Evolutionary conservation across 441 rosid genomes (phyloP).

Genomic region (Kokia cookei): DNA sequence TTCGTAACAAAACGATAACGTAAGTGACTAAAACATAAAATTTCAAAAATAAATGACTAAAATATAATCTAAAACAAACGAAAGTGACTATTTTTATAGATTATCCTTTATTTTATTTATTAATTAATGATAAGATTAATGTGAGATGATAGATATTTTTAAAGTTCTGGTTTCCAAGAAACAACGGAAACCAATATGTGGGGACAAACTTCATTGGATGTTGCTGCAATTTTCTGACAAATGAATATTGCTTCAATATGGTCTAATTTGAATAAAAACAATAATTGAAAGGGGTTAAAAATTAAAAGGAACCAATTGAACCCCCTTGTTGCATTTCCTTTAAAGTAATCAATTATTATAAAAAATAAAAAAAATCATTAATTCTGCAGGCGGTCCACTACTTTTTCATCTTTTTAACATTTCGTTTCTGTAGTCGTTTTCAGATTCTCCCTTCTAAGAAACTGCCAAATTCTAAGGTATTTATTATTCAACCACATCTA

Average conservation of each 20-base stretch:
- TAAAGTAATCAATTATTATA: neutral
- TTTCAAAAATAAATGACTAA: no score
- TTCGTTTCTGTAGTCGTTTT: neutral
- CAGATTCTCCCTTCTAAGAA: neutral
- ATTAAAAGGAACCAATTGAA: neutral
- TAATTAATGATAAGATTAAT: neutral
- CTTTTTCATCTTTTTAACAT: neutral
- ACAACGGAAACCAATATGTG: neutral
- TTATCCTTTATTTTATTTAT: no score
- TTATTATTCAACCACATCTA: neutral
- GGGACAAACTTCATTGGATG: conserved; percentile 1
- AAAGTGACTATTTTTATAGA: no score
- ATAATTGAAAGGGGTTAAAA: neutral
- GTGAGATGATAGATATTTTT: neutral
- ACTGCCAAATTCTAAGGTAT: neutral
- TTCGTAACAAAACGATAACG: no score
- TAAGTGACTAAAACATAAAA: no score
- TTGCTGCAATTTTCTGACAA: neutral
- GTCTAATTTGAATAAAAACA: neutral
- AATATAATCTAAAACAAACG: no score
- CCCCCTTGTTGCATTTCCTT: neutral
- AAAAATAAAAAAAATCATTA: neutral
- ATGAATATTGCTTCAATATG: neutral
- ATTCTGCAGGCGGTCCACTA: neutral
- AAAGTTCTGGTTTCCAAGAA: conserved; percentile 1